Conservation (phyloP, 768 basidiomycete genomes). For the Lactarius hatsudake region DNA sequence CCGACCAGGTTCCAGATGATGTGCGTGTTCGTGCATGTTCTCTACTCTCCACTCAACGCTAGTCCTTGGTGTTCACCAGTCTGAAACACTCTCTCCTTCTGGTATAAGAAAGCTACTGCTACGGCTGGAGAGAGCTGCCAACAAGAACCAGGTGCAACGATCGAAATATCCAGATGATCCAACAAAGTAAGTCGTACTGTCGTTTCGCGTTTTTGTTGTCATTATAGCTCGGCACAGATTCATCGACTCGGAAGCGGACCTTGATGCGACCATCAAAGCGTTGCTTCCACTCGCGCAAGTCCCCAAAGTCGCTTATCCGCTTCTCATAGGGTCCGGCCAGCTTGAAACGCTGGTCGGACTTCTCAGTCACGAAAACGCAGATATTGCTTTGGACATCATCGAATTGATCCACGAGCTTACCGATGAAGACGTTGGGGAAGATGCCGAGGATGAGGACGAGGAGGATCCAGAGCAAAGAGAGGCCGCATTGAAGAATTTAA, state of each 20-base stretch:
- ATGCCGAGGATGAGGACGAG: conserved; percentile 61
- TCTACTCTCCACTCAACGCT: conserved; percentile 9
- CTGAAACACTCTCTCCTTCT: conserved; percentile 64
- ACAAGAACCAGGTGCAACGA: conserved; percentile 94
- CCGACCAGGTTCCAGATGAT: conserved; percentile 61
- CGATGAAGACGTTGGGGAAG: conserved; percentile 91
- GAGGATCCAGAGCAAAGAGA: conserved; percentile 59
- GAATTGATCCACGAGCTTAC: conserved; percentile 92
- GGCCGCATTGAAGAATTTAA: conserved; percentile 68
- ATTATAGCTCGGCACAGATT: conserved; percentile 55
- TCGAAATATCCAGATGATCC: conserved; percentile 95
- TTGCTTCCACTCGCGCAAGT: conserved; percentile 87
- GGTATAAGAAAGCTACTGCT: conserved; percentile 71
- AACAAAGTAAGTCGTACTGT: conserved; percentile 58
- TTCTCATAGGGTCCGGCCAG: conserved; percentile 76
- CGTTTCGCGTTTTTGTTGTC: conserved; percentile 7
- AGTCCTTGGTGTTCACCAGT: conserved; percentile 37
- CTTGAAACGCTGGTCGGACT: conserved; percentile 74
- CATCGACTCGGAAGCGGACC: conserved; percentile 97
- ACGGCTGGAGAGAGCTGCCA: conserved; percentile 81
- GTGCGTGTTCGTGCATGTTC: conserved; percentile 44
- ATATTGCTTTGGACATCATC: conserved; percentile 95
- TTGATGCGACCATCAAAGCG: conserved; percentile 83
- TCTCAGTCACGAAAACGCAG: conserved; percentile 92
- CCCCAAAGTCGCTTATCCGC: conserved; percentile 81